Percentiles rank a stretch among this genome's conserved stretches.
Conservation (phyloP, 805 yeast genomes). For the Saccharomycopsis amapae region DNA sequence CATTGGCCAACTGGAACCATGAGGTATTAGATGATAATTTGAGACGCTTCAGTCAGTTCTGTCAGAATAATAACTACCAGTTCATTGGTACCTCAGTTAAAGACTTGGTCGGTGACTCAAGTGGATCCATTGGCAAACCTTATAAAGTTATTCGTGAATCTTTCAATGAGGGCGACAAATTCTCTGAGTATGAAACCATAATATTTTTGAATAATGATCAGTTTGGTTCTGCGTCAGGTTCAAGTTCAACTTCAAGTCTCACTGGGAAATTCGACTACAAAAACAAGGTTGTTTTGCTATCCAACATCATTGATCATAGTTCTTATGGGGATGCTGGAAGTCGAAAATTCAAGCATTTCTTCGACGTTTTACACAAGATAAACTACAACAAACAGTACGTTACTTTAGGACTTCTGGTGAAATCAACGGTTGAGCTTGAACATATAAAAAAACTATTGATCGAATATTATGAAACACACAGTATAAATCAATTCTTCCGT, state of each 20-base stretch:
- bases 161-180: conserved; percentile 5
- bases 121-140: too few species aligned
- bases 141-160: background rate
- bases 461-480: conserved; percentile 8
- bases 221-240: too few species aligned
- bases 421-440: conserved; percentile 6
- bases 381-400: conserved; percentile 3
- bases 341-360: conserved; percentile 12
- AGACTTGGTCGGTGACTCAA: too few species aligned
- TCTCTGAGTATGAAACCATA: conserved; percentile 1
- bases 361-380: conserved; percentile 7
- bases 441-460: background rate
- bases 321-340: conserved; percentile 9
- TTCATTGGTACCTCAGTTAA: too few species aligned
- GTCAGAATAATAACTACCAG: background rate
- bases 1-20: too few species aligned
- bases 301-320: conserved; percentile 10
- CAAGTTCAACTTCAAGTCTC: too few species aligned
- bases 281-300: conserved; percentile 8
- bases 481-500: background rate
- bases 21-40: background rate
- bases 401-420: conserved; percentile 12
- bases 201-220: background rate
- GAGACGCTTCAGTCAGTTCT: background rate
- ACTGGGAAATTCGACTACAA: conserved; percentile 5